Evolutionary conservation across 2,329 filamentous ascomycete species (phyloP).

Genomic region (Cucurbitaria berberidis): DNA sequence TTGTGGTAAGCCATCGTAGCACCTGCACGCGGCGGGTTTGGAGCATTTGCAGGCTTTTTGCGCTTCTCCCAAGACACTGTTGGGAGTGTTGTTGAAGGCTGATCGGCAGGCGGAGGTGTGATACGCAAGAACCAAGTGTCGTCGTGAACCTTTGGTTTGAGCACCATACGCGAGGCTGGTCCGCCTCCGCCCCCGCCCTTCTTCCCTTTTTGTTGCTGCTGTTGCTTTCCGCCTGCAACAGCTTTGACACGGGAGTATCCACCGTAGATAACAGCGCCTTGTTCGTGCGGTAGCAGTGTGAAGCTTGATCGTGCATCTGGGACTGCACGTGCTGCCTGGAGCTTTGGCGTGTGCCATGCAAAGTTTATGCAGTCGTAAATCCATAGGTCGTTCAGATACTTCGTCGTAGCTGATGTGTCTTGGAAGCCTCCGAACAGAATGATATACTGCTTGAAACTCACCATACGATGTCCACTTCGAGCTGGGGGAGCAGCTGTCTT

Average conservation of each 20-base stretch:
- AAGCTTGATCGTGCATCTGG: slow-evolving; percentile 92
- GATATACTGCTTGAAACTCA: slow-evolving; percentile 95
- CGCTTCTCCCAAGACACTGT: slow-evolving; percentile 87
- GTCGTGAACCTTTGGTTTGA: slow-evolving; percentile 89
- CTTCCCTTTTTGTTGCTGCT: slow-evolving; percentile 52
- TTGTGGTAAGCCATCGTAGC: slow-evolving; percentile 95
- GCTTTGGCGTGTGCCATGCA: slow-evolving; percentile 77
- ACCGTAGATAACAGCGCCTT: slow-evolving; percentile 87
- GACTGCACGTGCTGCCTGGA: slow-evolving; percentile 81
- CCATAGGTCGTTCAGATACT: slow-evolving; percentile 93
- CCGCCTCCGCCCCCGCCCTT: slow-evolving; percentile 61
- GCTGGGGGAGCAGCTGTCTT: slow-evolving; percentile 82
- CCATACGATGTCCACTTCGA: slow-evolving; percentile 92
- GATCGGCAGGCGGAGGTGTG: slow-evolving; percentile 71
- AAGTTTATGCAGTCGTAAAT: slow-evolving; percentile 91
- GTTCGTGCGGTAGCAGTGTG: slow-evolving; percentile 87
- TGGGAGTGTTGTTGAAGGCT: slow-evolving; percentile 69
- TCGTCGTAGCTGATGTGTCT: slow-evolving; percentile 92
- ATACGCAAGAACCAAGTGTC: slow-evolving; percentile 94
- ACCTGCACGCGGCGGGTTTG: slow-evolving; percentile 81
- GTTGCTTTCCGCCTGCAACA: slow-evolving; percentile 63
- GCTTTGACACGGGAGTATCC: slow-evolving; percentile 93
- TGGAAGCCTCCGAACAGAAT: slow-evolving; percentile 96
- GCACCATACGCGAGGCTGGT: slow-evolving; percentile 70
- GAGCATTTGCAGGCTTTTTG: slow-evolving; percentile 89